Evolutionary conservation across 495 filamentous ascomycete genomes (phyloP).

Genomic region (Xylaria nigripes): DNA sequence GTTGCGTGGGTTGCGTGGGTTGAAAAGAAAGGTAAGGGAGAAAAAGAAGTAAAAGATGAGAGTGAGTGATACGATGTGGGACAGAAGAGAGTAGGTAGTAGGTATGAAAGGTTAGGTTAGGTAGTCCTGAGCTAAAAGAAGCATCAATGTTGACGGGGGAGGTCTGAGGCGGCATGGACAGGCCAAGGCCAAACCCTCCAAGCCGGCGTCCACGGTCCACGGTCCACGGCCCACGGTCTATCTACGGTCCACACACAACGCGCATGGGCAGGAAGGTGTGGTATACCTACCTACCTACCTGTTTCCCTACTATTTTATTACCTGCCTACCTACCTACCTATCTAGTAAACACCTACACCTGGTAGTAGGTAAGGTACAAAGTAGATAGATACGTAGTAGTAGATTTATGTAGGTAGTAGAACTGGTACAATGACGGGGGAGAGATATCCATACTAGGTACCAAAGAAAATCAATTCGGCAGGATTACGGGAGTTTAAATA

Average conservation of each 20-base stretch:
- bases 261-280: background rate
- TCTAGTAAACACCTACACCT: no score
- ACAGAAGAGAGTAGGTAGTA: no score
- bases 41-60: constrained; percentile 16
- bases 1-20: background rate
- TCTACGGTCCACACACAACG: constrained; percentile 9
- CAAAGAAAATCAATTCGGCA: no score
- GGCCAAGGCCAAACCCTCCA: constrained; percentile 17
- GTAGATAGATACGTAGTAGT: no score
- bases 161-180: constrained; percentile 30
- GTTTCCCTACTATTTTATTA: no score
- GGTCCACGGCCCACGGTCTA: constrained; percentile 17
- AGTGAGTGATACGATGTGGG: constrained; percentile 29
- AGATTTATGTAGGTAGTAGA: no score
- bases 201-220: constrained; percentile 26
- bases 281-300: background rate
- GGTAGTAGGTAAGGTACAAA: no score
- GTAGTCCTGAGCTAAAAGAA: constrained; percentile 23
- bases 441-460: background rate
- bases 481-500: no score
- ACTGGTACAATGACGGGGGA: background rate
- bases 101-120: constrained; percentile 18
- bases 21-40: background rate
- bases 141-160: constrained; percentile 26
- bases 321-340: no score